phyloP scores from a whole-genome alignment of 1,284 basidiomycete genomes.

The Neonothopanus nambi region DNA sequence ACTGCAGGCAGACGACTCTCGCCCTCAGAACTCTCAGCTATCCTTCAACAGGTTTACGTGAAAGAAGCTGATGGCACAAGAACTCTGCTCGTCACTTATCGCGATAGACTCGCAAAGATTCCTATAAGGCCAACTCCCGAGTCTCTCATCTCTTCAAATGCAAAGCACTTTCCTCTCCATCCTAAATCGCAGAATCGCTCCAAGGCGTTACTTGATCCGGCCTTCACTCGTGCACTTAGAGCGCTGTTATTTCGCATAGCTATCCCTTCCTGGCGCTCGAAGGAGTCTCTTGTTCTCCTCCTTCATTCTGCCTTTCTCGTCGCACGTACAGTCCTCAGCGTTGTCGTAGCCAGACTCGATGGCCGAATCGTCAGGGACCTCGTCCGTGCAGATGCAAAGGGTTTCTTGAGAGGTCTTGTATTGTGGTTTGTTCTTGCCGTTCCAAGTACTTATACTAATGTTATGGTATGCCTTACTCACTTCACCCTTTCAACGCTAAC shows the following conservation, averaged over 20 bases:
- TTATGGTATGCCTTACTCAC: conserved; percentile 88
- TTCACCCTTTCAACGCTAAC: too few species aligned
- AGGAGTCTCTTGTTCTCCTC: conserved; percentile 77
- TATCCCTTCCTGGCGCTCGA: conserved; percentile 71
- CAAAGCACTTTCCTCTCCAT: conserved; percentile 54
- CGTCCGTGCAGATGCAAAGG: conserved; percentile 83
- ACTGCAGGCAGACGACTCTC: conserved; percentile 24
- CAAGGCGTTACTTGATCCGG: conserved; percentile 75
- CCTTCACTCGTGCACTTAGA: conserved; percentile 79
- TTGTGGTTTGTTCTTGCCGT: conserved; percentile 92
- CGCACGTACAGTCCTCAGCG: conserved; percentile 82
- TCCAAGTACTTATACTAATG: conserved; percentile 94
- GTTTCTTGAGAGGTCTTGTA: conserved; percentile 82
- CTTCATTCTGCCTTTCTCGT: conserved; percentile 90
- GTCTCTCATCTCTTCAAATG: conserved; percentile 10
- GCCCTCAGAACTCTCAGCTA: conserved; percentile 45
- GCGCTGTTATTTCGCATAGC: conserved; percentile 76
- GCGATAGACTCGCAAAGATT: conserved; percentile 51
- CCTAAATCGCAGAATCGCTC: conserved; percentile 45
- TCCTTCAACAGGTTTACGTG: conserved; percentile 58
- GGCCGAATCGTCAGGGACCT: conserved; percentile 89
- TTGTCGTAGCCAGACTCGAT: conserved; percentile 88
- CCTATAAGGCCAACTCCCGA: conserved; percentile 1
- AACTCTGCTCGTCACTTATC: conserved; percentile 68
- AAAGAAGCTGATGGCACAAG: conserved; percentile 57